Base-by-base conservation (phyloP, 345 rosid genomes). In the Kandelia obovata region DNA sequence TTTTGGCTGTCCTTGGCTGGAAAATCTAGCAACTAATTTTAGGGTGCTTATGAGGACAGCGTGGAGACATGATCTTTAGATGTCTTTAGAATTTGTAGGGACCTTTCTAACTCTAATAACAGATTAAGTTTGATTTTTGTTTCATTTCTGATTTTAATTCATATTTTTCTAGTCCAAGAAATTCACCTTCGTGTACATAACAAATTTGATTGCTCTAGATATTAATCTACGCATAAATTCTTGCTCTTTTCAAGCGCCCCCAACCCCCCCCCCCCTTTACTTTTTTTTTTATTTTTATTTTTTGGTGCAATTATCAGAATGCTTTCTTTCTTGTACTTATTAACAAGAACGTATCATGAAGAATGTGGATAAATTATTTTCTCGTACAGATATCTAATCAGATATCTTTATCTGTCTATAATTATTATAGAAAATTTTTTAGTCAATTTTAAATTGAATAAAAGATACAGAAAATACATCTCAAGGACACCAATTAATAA, bases 81-180 rank as follows among this genome's bases (percentile, higher is more conserved):
- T 76, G 58, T 76, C 72, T 79, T 76, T 82, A 77, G 77, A 77
- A 68, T 59, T 68, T 11, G 34, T 84, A 82, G 85, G 78, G 82
- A 69, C 75, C 71, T 84, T 68, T 76, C 85, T 83, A 81, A 82
- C 85, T 74, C 64, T 63, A 78, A 53, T 77, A 77, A 79, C 82
- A 75, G 59, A 75, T 64, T 37, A 47, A 80, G 64, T 66, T 80
- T 75, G 70, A 52, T 52, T 70, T 72, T 75, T 61, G 28, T 57
- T 66, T 56, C 37, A 19, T 25, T 25, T 67, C 20, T 23, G 21
- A 61, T 52, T 64, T 59, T n/a, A 7, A 64, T 57, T 61, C 67
- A 27, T 56, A 25, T 34, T 51, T 34, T 51, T 30, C 26, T 62
- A 65, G 20, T 71, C 59, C 31, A 21, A 73, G 75, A 69, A 58